phyloP scores from a whole-genome alignment of 2,329 filamentous ascomycete genomes.

The Leptographium procerum region DNA sequence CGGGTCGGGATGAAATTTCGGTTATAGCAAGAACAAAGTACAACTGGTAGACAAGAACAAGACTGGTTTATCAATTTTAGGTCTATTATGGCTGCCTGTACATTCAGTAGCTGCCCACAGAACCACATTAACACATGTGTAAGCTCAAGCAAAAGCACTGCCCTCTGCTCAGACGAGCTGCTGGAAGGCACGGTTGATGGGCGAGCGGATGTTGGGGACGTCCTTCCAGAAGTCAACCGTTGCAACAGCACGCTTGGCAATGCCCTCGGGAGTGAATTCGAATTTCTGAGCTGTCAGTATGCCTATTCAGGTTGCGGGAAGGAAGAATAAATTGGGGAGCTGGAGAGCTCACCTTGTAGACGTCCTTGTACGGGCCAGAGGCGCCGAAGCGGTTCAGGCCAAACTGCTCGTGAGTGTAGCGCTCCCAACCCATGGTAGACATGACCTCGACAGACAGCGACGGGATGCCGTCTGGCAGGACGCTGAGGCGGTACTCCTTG shows the following conservation, averaged over 20 bases:
- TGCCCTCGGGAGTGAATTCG: slow-evolving; percentile 95
- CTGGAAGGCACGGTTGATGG: slow-evolving; percentile 94
- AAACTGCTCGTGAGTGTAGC: slow-evolving; percentile 98
- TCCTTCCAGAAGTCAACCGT: slow-evolving; percentile 98
- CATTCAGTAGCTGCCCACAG: background rate
- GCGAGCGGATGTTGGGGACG: slow-evolving; percentile 78
- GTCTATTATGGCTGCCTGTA: background rate
- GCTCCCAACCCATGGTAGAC: slow-evolving; percentile 96
- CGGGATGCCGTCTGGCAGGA: slow-evolving; percentile 89
- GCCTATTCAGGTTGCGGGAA: slow-evolving; percentile 1
- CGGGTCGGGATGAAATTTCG: background rate
- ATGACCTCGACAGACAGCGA: slow-evolving; percentile 91
- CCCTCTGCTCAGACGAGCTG: slow-evolving; percentile 64
- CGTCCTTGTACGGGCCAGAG: slow-evolving; percentile 92
- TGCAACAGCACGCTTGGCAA: slow-evolving; percentile 84
- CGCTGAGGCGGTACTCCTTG: slow-evolving; percentile 90
- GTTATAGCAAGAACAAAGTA: background rate
- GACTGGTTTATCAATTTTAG: background rate
- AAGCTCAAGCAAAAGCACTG: background rate
- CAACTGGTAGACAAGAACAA: background rate
- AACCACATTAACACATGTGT: background rate
- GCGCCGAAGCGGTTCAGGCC: slow-evolving; percentile 98
- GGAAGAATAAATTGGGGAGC: background rate
- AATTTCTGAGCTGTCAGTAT: slow-evolving; percentile 59
- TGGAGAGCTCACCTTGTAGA: slow-evolving; percentile 64